Evolutionary conservation across 805 yeast species (phyloP).

Genomic region (Metschnikowia kofuensis): DNA sequence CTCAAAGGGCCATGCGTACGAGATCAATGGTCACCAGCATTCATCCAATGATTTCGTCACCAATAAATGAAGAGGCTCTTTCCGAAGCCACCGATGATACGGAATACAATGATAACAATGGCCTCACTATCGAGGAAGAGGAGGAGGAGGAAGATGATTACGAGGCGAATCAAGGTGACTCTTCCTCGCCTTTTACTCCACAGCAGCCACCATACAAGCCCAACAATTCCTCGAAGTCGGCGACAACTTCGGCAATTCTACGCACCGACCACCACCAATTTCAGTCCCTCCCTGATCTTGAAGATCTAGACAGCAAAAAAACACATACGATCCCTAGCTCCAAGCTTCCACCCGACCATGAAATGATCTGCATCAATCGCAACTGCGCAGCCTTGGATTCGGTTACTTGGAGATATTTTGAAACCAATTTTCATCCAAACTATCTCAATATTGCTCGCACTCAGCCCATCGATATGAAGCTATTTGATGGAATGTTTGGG

Average conservation of each 20-base stretch:
- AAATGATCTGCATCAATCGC: slow-evolving; percentile 38
- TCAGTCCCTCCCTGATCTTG: slow-evolving; percentile 42
- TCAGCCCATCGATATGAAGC: slow-evolving; percentile 35
- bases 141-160: slow-evolving; percentile 27
- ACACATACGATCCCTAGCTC: slow-evolving; percentile 40
- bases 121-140: slow-evolving; percentile 22
- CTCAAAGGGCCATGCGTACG: slow-evolving; percentile 41
- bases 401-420: slow-evolving; percentile 45
- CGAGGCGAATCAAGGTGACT: slow-evolving; percentile 26
- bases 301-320: slow-evolving; percentile 42
- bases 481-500: slow-evolving; percentile 47
- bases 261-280: slow-evolving; percentile 22
- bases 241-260: slow-evolving; percentile 8
- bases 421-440: slow-evolving; percentile 34
- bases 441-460: slow-evolving; percentile 38
- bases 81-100: slow-evolving; percentile 39
- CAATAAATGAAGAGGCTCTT: slow-evolving; percentile 38
- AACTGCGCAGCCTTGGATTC: slow-evolving; percentile 39
- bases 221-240: slow-evolving; percentile 5
- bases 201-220: slow-evolving; percentile 39
- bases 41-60: slow-evolving; percentile 35
- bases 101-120: slow-evolving; percentile 28
- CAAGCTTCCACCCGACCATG: slow-evolving; percentile 39
- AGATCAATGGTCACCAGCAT: slow-evolving; percentile 39
- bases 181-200: slow-evolving; percentile 39